phyloP scores from a whole-genome alignment of 1,284 basidiomycete genomes.

The Dichomitus squalens region DNA sequence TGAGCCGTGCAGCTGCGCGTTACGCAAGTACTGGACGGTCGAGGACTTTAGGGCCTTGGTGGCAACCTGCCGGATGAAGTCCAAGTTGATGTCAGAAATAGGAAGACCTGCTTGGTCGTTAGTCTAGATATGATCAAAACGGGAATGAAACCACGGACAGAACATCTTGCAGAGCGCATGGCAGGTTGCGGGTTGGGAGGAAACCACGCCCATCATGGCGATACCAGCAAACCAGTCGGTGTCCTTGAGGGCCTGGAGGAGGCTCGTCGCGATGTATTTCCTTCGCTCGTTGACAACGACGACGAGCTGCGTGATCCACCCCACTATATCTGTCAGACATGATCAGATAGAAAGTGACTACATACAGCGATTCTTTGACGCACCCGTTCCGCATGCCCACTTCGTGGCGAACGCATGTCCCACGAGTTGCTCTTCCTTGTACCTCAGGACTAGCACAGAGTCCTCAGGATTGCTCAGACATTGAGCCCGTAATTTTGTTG shows the following conservation, averaged over 20 bases:
- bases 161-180: constrained; percentile 17
- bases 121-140: background rate
- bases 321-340: constrained; percentile 9
- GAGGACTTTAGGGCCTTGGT: constrained; percentile 1
- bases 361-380: background rate
- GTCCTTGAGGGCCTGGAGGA: constrained; percentile 10
- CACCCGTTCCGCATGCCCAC: constrained; percentile 14
- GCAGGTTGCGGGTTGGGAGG: constrained; percentile 22
- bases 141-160: background rate
- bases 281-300: constrained; percentile 14
- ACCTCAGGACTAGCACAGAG: constrained; percentile 6
- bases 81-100: constrained; percentile 8
- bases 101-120: background rate
- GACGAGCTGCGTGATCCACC: constrained; percentile 26
- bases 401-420: constrained; percentile 23
- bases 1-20: constrained; percentile 2
- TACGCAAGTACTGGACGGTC: constrained; percentile 10
- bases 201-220: constrained; percentile 17
- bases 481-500: constrained; percentile 6
- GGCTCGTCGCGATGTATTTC: constrained; percentile 16
- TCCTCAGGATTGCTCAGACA: constrained; percentile 10
- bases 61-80: constrained; percentile 12
- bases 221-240: constrained; percentile 12
- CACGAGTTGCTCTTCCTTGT: constrained; percentile 4
- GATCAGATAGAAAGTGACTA: background rate